These are phyloP conservation scores for Chlorencoelia australis DNA, from an alignment of 2,329 filamentous ascomycete genomes.

Conservation along the genomic window DNA sequence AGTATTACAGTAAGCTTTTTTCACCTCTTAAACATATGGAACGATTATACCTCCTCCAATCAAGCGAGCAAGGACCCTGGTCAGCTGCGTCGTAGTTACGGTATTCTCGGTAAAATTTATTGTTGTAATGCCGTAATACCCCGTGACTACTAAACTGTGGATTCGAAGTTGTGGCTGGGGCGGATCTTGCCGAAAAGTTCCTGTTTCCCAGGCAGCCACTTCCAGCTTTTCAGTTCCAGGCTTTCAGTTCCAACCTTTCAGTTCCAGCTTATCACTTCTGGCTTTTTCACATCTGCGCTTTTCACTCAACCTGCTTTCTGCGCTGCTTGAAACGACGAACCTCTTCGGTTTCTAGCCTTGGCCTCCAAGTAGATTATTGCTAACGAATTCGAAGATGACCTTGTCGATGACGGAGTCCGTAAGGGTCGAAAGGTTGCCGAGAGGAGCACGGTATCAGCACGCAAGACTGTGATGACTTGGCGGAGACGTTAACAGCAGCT, in stretches of 20 bases:
- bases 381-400: constrained; percentile 16
- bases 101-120: constrained; percentile 10
- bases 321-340: constrained; percentile 10
- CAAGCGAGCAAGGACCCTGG: not conserved
- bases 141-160: constrained; percentile 4
- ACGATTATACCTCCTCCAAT: not conserved
- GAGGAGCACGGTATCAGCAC: constrained; percentile 12
- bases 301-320: too few species aligned
- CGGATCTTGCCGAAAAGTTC: not conserved
- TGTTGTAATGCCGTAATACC: constrained; percentile 7
- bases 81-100: not conserved
- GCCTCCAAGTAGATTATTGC: constrained; percentile 10
- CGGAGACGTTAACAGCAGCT: constrained; percentile 10
- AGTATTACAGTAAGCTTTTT: constrained; percentile 1
- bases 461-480: constrained; percentile 11
- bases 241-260: constrained; percentile 8
- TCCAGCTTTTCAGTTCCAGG: too few species aligned
- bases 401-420: constrained; percentile 12
- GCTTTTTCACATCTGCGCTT: too few species aligned
- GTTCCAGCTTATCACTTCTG: constrained; percentile 4
- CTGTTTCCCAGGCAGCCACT: too few species aligned
- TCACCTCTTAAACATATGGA: too few species aligned
- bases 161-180: not conserved
- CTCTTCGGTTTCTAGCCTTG: constrained; percentile 8
- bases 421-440: constrained; percentile 7